A percentile compares a stretch with the other conserved stretches of the same genome.
Evolutionary conservation across 106 monocot genomes (phyloP).

Genomic region (Platanthera zijinensis): DNA sequence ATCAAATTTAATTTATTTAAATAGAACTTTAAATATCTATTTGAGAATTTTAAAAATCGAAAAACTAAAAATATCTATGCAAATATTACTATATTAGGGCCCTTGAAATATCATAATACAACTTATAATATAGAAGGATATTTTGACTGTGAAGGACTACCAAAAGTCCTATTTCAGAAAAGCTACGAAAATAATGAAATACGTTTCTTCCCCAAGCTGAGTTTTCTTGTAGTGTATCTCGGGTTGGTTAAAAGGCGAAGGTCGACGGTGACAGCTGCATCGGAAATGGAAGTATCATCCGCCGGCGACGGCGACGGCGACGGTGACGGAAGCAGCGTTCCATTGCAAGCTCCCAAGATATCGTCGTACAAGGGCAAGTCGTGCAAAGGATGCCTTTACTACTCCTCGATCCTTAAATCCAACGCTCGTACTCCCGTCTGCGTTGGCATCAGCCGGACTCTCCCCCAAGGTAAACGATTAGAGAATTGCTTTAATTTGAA

Average conservation of each 20-base stretch:
- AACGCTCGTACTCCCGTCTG: constrained; percentile 52
- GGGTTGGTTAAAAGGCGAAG: background rate
- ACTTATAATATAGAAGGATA: too few relatives aligned
- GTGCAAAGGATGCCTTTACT: constrained; percentile 92
- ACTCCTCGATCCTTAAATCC: constrained; percentile 58
- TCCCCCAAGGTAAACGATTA: constrained; percentile 50
- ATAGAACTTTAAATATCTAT: too few relatives aligned
- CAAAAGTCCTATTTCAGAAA: too few relatives aligned
- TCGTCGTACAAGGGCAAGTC: constrained; percentile 53
- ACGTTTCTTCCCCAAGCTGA: too few relatives aligned
- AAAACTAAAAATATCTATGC: too few relatives aligned
- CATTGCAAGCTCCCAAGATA: background rate
- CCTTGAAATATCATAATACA: too few relatives aligned
- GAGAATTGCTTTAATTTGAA: background rate
- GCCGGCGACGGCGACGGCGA: constrained; percentile 17
- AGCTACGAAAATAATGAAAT: too few relatives aligned
- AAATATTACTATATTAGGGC: too few relatives aligned
- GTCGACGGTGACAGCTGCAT: background rate
- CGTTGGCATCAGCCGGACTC: constrained; percentile 62
- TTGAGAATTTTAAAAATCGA: too few relatives aligned
- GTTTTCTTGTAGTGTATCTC: background rate
- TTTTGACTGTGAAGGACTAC: too few relatives aligned
- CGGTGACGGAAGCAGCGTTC: background rate
- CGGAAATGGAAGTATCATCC: constrained; percentile 8
- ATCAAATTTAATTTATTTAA: too few relatives aligned